phyloP scores from a whole-genome alignment of 75 land plant genomes.

The Selaginella moellendorffii region DNA sequence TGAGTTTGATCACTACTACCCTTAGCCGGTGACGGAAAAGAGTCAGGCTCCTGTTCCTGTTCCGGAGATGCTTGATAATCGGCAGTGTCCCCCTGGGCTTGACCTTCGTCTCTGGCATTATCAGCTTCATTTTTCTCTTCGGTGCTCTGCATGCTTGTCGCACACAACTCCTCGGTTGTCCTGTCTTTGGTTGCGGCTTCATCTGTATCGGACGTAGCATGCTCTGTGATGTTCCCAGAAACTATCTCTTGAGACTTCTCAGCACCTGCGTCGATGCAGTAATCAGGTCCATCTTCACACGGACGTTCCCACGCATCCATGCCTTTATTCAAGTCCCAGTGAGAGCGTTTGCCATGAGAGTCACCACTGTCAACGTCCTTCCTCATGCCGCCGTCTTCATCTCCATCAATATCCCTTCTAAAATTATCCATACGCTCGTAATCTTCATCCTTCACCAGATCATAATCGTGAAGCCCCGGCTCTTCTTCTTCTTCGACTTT shows the following conservation, averaged over 20 bases:
- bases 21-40: conserved; percentile 3
- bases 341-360: too few species aligned
- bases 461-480: neutral
- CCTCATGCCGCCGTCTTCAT: neutral
- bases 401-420: too few species aligned
- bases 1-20: neutral
- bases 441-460: neutral
- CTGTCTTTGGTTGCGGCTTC: neutral
- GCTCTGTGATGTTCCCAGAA: conserved; percentile 2
- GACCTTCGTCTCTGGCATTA: too few species aligned
- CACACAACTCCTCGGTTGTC: neutral
- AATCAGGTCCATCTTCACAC: conserved; percentile 15
- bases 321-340: conserved; percentile 34
- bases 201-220: neutral
- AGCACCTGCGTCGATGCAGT: neutral
- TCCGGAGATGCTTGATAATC: too few species aligned
- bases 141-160: neutral
- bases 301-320: conserved; percentile 31
- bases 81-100: too few species aligned
- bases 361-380: conserved; percentile 8
- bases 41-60: conserved; percentile 1
- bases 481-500: neutral
- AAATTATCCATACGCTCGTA: neutral
- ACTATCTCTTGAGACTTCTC: neutral
- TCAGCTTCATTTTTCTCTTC: conserved; percentile 3